Conservation (phyloP, 1,284 basidiomycete genomes). For the Paramarasmius palmivorus region DNA sequence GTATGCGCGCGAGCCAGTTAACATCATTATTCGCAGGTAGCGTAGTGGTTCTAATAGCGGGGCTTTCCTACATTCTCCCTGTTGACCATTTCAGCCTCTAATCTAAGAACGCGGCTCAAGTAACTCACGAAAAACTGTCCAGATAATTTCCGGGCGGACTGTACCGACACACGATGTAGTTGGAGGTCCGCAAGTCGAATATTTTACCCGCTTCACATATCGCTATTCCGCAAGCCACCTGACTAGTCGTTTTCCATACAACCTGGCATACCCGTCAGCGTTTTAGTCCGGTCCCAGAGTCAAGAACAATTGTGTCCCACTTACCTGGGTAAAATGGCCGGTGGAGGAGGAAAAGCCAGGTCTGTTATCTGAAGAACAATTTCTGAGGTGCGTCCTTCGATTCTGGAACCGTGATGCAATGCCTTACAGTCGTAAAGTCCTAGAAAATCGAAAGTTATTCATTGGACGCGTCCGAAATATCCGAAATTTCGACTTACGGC, state of each 20-base stretch:
- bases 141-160: not conserved
- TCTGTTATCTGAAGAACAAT: not conserved
- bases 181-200: no score
- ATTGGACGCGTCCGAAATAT: not conserved
- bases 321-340: not conserved
- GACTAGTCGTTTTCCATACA: not conserved
- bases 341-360: not conserved
- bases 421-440: not conserved
- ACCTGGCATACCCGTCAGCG: not conserved
- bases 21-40: no score
- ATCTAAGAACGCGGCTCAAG: not conserved
- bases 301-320: not conserved
- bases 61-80: not conserved
- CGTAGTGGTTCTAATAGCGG: not conserved
- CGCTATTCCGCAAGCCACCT: not conserved
- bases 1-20: no score
- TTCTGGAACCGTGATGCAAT: not conserved
- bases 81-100: not conserved
- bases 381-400: not conserved
- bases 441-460: not conserved
- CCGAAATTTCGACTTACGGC: not conserved
- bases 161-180: not conserved
- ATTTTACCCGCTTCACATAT: not conserved
- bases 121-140: not conserved
- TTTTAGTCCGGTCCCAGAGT: not conserved